Conservation (phyloP, 306 rosid genomes). For the Macrotyloma uniflorum region DNA sequence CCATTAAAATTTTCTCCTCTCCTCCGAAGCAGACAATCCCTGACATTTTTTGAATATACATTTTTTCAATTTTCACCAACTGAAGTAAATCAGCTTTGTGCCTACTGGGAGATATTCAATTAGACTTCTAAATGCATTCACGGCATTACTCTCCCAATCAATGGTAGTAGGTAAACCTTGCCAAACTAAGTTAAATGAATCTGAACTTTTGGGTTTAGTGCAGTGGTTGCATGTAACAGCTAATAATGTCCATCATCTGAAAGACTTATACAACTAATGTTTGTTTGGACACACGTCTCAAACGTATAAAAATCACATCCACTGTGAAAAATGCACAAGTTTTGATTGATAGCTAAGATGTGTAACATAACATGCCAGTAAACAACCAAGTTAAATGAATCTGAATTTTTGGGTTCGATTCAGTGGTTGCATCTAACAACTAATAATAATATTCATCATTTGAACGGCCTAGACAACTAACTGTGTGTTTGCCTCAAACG, state of each 20-base stretch:
- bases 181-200: not conserved
- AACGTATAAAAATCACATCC: not conserved
- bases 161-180: not conserved
- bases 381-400: not conserved
- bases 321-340: not conserved
- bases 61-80: too few relatives aligned
- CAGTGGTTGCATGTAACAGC: not conserved
- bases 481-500: too few relatives aligned
- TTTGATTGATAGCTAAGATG: not conserved
- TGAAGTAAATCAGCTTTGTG: not conserved
- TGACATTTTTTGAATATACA: too few relatives aligned
- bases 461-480: too few relatives aligned
- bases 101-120: not conserved
- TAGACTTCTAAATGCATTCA: too few relatives aligned
- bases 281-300: not conserved
- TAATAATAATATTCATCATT: not conserved
- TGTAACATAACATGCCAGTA: not conserved
- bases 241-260: not conserved
- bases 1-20: too few relatives aligned
- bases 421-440: not conserved
- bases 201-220: not conserved
- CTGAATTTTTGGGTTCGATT: not conserved
- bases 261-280: not conserved
- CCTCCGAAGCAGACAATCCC: too few relatives aligned
- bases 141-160: not conserved